Conservation (phyloP, 2,329 filamentous ascomycete genomes). For the Aspergillus fumigatus region DNA sequence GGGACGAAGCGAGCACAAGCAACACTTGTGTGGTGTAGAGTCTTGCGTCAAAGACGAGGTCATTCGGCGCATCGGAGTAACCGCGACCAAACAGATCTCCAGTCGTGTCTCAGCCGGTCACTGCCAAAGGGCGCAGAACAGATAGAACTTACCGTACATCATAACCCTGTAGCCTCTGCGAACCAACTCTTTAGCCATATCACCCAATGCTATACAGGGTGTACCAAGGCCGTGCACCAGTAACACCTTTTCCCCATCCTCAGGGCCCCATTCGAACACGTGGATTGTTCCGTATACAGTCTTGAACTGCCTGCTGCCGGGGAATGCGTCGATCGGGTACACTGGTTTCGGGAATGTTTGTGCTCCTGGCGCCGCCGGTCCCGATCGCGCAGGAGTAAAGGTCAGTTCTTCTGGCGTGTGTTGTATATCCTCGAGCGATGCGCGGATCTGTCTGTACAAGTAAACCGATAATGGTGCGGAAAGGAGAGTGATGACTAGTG, state of each 20-base stretch:
- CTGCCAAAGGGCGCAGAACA: background rate
- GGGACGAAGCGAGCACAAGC: conserved; percentile 61
- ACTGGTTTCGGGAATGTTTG: background rate
- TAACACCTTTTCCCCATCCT: conserved; percentile 1
- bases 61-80: conserved; percentile 18
- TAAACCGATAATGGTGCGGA: background rate
- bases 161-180: conserved; percentile 1
- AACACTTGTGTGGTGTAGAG: conserved; percentile 67
- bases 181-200: conserved; percentile 3
- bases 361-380: background rate
- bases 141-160: conserved; percentile 1
- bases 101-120: background rate
- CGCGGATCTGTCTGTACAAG: background rate
- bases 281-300: conserved; percentile 3
- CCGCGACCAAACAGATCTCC: conserved; percentile 5
- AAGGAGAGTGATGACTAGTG: background rate
- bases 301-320: background rate
- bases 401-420: background rate
- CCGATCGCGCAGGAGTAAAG: background rate
- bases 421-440: background rate
- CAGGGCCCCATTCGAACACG: conserved; percentile 5
- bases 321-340: conserved; percentile 2
- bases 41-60: conserved; percentile 61
- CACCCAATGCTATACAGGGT: conserved; percentile 1
- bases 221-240: conserved; percentile 1